Percentiles rank a stretch among this genome's conserved stretches.
phyloP scores from a whole-genome alignment of 805 yeast species.

The Monosporozyma aquatica region DNA sequence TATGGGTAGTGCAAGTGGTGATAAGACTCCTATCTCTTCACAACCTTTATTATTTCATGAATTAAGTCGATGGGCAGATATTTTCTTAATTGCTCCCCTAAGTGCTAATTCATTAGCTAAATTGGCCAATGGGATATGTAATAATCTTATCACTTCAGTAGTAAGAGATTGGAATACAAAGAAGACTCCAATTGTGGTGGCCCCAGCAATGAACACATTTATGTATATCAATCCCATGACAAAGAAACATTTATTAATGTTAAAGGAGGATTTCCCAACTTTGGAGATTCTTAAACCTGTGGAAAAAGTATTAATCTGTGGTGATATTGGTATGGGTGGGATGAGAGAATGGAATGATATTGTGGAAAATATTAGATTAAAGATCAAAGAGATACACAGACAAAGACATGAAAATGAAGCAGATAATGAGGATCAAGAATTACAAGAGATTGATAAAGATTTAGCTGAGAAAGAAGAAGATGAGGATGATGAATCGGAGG shows the following conservation, averaged over 20 bases:
- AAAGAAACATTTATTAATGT: slow-evolving; percentile 53
- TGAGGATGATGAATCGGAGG: slow-evolving; percentile 35
- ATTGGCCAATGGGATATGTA: slow-evolving; percentile 67
- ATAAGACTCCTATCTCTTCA: too few relatives aligned
- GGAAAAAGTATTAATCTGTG: slow-evolving; percentile 70
- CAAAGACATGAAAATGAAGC: slow-evolving; percentile 28
- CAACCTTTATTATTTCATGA: slow-evolving; percentile 76
- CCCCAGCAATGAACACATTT: slow-evolving; percentile 84
- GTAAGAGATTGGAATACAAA: slow-evolving; percentile 72
- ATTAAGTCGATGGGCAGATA: slow-evolving; percentile 77
- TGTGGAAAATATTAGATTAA: slow-evolving; percentile 46
- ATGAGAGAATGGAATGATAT: slow-evolving; percentile 85
- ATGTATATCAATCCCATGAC: slow-evolving; percentile 76
- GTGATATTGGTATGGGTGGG: slow-evolving; percentile 88
- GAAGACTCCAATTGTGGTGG: slow-evolving; percentile 54
- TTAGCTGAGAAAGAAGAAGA: slow-evolving; percentile 41
- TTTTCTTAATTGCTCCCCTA: slow-evolving; percentile 64
- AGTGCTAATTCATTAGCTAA: slow-evolving; percentile 76
- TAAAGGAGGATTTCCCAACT: slow-evolving; percentile 67
- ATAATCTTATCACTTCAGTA: slow-evolving; percentile 64
- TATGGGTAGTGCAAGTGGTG: slow-evolving; percentile 9
- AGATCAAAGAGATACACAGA: slow-evolving; percentile 25
- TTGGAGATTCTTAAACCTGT: slow-evolving; percentile 68
- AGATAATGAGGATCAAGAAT: slow-evolving; percentile 23
- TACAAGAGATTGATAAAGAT: slow-evolving; percentile 33